These are phyloP conservation scores for Verticillium alfalfae DNA, from an alignment of 2,329 filamentous ascomycete genomes.

Conservation along the genomic window DNA sequence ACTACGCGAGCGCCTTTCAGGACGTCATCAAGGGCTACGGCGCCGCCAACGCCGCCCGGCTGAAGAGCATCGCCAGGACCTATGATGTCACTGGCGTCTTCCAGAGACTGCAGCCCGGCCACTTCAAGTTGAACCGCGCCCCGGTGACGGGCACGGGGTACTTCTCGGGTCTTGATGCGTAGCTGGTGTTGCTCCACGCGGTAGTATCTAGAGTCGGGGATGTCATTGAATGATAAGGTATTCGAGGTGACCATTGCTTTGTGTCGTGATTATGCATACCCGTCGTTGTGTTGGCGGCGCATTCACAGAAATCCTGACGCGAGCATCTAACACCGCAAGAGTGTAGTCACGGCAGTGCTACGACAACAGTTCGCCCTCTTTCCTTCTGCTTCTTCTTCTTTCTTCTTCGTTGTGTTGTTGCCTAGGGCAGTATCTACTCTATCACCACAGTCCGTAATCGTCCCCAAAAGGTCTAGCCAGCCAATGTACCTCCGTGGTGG, in stretches of 20 bases:
- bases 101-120: conserved; percentile 22
- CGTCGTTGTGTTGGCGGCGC: too few species aligned
- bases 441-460: background rate
- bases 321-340: too few species aligned
- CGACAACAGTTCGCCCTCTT: too few species aligned
- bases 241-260: too few species aligned
- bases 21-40: conserved; percentile 32
- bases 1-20: conserved; percentile 34
- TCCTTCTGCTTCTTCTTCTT: background rate
- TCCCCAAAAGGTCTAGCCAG: background rate
- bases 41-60: conserved; percentile 22
- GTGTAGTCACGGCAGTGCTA: too few species aligned
- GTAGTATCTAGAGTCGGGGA: too few species aligned
- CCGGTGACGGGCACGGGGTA: conserved; percentile 5
- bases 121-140: conserved; percentile 18
- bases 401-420: background rate
- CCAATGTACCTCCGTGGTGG: background rate
- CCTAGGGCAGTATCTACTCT: background rate
- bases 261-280: too few species aligned
- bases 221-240: too few species aligned
- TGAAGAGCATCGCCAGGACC: conserved; percentile 19
- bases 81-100: conserved; percentile 28
- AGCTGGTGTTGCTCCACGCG: background rate
- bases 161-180: conserved; percentile 2
- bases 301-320: too few species aligned